A percentile compares a stretch with the other conserved stretches of the same genome.
Evolutionary conservation across 805 yeast genomes (phyloP).

Genomic region (Nakazawaea pomicola): DNA sequence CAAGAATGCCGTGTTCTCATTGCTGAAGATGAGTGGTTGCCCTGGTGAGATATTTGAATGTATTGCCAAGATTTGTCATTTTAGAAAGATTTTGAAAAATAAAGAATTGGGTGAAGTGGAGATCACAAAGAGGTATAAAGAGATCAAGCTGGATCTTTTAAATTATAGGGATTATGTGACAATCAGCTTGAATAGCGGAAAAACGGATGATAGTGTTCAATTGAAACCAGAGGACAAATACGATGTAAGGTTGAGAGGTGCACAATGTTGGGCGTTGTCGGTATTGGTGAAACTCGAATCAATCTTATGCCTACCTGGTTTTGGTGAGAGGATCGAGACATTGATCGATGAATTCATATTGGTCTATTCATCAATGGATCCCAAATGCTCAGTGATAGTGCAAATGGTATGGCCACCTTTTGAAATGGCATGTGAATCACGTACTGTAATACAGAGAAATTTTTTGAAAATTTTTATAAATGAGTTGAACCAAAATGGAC

Average conservation of each 20-base stretch:
- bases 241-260: conserved; percentile 40
- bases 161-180: conserved; percentile 45
- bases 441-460: conserved; percentile 26
- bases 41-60: conserved; percentile 52
- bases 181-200: conserved; percentile 14
- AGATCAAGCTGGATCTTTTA: conserved; percentile 30
- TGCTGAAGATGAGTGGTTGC: conserved; percentile 53
- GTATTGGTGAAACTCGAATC: conserved; percentile 26
- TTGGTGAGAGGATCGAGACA: conserved; percentile 24
- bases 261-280: conserved; percentile 53
- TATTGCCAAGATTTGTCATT: conserved; percentile 37
- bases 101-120: conserved; percentile 11
- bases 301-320: conserved; percentile 18
- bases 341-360: conserved; percentile 41
- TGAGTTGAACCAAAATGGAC: conserved; percentile 39
- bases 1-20: conserved; percentile 35
- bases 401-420: conserved; percentile 65
- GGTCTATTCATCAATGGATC: conserved; percentile 40
- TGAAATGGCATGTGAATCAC: conserved; percentile 42
- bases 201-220: conserved; percentile 11
- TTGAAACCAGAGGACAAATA: conserved; percentile 24
- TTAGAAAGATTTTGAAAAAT: conserved; percentile 25
- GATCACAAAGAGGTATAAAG: conserved; percentile 23
- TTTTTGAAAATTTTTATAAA: conserved; percentile 31
- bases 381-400: conserved; percentile 42